phyloP scores from a whole-genome alignment of 805 yeast genomes.

The Hemisphaericaspora nanyangensis region DNA sequence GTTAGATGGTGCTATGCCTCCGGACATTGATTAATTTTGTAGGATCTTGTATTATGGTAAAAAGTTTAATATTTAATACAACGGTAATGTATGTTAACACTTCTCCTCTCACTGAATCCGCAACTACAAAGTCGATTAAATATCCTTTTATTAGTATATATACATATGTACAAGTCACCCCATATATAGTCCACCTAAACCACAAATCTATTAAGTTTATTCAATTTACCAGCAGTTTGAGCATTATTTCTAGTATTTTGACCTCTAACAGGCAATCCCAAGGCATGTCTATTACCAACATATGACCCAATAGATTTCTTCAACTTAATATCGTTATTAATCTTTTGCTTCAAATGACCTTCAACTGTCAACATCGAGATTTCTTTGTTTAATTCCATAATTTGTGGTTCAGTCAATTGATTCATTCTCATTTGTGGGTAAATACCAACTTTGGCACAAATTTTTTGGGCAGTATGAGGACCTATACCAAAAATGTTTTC shows the following conservation, averaged over 20 bases:
- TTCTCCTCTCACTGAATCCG: too few relatives aligned
- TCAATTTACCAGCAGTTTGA: slow-evolving; percentile 81
- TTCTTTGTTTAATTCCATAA: slow-evolving; percentile 83
- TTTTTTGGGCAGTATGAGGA: slow-evolving; percentile 58
- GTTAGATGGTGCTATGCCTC: slow-evolving; percentile 10
- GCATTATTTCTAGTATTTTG: slow-evolving; percentile 92
- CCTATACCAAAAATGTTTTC: slow-evolving; percentile 87
- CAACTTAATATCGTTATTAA: slow-evolving; percentile 71
- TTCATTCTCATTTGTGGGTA: slow-evolving; percentile 95
- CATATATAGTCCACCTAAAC: slow-evolving; percentile 3
- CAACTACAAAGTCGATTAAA: too few relatives aligned
- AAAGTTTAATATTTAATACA: too few relatives aligned
- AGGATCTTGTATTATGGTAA: too few relatives aligned
- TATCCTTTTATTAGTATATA: too few relatives aligned
- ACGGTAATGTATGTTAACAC: too few relatives aligned
- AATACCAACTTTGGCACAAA: slow-evolving; percentile 85
- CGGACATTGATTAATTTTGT: slow-evolving; percentile 9
- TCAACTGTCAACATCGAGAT: slow-evolving; percentile 79
- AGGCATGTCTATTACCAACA: slow-evolving; percentile 84
- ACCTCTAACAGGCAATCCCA: slow-evolving; percentile 66
- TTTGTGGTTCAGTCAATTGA: slow-evolving; percentile 83
- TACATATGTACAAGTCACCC: not conserved
- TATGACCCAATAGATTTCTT: slow-evolving; percentile 82
- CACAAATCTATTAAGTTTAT: slow-evolving; percentile 59
- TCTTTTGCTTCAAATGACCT: slow-evolving; percentile 68